A percentile compares a stretch with the other conserved stretches of the same genome.
Conservation (phyloP, 208 protist genomes). For the Blechomonas ayalai region DNA sequence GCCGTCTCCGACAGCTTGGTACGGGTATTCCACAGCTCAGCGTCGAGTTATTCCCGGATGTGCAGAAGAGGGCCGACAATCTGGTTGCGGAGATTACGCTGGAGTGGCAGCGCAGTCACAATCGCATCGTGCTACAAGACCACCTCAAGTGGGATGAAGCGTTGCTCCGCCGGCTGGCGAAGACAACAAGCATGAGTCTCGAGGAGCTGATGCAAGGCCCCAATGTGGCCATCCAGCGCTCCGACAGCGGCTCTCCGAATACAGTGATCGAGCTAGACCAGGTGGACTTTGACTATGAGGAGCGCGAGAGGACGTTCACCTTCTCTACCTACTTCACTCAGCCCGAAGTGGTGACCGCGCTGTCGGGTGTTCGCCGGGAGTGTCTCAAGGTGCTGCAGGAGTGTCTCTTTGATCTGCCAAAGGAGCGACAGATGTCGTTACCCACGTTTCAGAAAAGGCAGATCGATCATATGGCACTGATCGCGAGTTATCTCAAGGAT, state of each 20-base stretch:
- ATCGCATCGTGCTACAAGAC: constrained; percentile 87
- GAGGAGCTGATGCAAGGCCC: constrained; percentile 75
- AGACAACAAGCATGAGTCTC: constrained; percentile 77
- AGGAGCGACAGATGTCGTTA: constrained; percentile 87
- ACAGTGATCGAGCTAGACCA: constrained; percentile 57
- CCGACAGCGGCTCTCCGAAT: constrained; percentile 37
- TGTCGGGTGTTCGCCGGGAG: constrained; percentile 83
- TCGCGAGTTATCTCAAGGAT: constrained; percentile 82
- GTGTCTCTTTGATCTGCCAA: constrained; percentile 85
- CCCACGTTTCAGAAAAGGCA: constrained; percentile 81
- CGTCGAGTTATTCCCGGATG: constrained; percentile 58
- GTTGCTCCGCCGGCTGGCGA: constrained; percentile 71
- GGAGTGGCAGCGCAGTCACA: constrained; percentile 88
- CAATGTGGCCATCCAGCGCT: constrained; percentile 68
- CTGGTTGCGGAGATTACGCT: constrained; percentile 82
- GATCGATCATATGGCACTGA: constrained; percentile 55
- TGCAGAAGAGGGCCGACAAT: constrained; percentile 53
- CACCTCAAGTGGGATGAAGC: constrained; percentile 69
- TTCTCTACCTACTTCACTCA: constrained; percentile 94
- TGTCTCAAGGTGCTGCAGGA: constrained; percentile 87
- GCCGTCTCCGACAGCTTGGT: constrained; percentile 63
- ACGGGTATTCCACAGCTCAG: constrained; percentile 84
- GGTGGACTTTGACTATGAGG: constrained; percentile 62
- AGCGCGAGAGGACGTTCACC: constrained; percentile 75
- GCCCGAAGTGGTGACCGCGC: constrained; percentile 85